Base-by-base conservation (phyloP, 306 rosid species). In the peach (Prunus persica) region DNA sequence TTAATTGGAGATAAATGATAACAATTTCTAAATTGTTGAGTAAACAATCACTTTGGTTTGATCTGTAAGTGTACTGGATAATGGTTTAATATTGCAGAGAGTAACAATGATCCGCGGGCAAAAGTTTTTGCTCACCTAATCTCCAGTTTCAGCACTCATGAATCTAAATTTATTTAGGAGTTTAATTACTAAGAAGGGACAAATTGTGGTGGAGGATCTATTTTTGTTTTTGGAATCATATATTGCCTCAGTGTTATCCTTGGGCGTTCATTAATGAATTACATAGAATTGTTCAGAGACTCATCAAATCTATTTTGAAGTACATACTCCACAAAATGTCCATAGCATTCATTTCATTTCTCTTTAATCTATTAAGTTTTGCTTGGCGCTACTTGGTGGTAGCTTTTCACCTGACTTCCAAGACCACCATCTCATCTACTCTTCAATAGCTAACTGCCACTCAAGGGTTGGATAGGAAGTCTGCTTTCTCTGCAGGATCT, bases 391-490 rank as follows among this genome's bases (percentile, higher is more conserved):
- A 69, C 76, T 63, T 58, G 62, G 67, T 72, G 74, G 55, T 72
- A 73, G 73, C 81, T 82, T 87, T 84, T 75, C 83, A 88, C 71
- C 77, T 60, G 73, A 80, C 68, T 72, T 81, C 81, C 84, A 76
- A 52, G 56, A 58, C 84, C 79, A 84, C 83, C 67, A 73, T 71
- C 47, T 74, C 96, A 85, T 88, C 93, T 81, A 88, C 91, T 83
- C 87, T 87, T 92, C 97, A 85, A 80, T 57, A 84, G 75, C 90
- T 87, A 92, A 84, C 88, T 79, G 89, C 82, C 91, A 75, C 80
- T 58, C 83, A 75, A 75, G 78, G 78, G 78, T 78, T 75, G 72
- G 77, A 66, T 83, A 82, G 74, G 81, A 77, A 58, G 55, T 69
- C 75, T 64, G 51, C 67, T 28, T 74, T 24, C 11, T 11, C 60